phyloP scores from a whole-genome alignment of 495 filamentous ascomycete species.

The Podospora tetraspora region DNA sequence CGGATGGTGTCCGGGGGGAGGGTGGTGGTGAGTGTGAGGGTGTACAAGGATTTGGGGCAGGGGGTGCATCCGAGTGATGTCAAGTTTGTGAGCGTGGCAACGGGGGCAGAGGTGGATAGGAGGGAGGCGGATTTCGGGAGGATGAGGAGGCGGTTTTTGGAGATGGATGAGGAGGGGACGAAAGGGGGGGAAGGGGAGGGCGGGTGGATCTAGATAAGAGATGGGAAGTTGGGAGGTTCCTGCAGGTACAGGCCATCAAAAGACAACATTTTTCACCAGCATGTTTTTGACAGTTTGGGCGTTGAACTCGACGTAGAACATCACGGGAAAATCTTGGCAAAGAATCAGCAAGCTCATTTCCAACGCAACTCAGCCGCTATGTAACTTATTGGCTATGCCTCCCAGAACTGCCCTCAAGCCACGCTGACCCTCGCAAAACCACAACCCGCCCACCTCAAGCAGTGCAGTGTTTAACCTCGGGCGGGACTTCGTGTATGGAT shows the following conservation, averaged over 20 bases:
- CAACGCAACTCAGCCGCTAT: not conserved
- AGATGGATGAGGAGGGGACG: not conserved
- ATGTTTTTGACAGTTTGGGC: no score
- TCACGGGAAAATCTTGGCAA: no score
- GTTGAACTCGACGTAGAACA: not conserved
- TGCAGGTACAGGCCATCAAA: no score
- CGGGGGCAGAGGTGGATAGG: slow-evolving; percentile 7
- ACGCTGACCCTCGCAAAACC: no score
- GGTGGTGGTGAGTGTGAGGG: slow-evolving; percentile 19
- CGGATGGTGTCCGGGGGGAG: slow-evolving; percentile 17
- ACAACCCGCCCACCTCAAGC: no score
- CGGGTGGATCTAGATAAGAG: not conserved
- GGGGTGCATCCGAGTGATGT: slow-evolving; percentile 19
- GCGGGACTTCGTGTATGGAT: not conserved
- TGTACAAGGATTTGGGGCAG: slow-evolving; percentile 26
- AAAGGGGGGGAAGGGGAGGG: not conserved
- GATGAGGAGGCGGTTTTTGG: slow-evolving; percentile 16
- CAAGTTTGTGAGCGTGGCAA: slow-evolving; percentile 24
- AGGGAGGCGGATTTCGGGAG: slow-evolving; percentile 8
- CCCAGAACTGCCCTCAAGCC: no score
- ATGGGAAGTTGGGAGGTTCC: not conserved
- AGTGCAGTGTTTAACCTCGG: not conserved
- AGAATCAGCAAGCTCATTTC: no score
- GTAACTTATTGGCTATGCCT: not conserved
- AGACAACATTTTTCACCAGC: no score